Evolutionary conservation across 2,329 filamentous ascomycete species (phyloP).

Genomic region (Trichoderma atroviride): DNA sequence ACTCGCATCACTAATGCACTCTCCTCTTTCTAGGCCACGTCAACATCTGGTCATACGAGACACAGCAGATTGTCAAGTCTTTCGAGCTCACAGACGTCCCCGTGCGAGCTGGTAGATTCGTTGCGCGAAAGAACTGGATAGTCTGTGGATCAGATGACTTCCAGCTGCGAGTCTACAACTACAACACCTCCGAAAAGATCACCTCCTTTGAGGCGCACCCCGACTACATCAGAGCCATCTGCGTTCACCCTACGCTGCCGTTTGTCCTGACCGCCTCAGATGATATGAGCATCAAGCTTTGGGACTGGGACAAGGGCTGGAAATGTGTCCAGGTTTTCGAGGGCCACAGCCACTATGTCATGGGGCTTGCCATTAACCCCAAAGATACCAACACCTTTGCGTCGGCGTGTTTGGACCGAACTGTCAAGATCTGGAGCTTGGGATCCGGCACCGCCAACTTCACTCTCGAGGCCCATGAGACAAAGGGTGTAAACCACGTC

Average conservation of each 20-base stretch:
- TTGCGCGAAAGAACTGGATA: conserved; percentile 99
- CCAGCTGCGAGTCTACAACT: conserved; percentile 88
- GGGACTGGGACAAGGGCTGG: conserved; percentile 99
- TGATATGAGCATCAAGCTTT: conserved; percentile 98
- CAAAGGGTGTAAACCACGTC: conserved; percentile 96
- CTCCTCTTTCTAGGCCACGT: conserved; percentile 73
- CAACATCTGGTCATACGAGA: conserved; percentile 99
- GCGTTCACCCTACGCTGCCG: conserved; percentile 90
- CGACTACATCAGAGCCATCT: conserved; percentile 97
- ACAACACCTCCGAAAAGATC: conserved; percentile 99
- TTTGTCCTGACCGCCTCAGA: conserved; percentile 95
- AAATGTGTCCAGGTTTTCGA: conserved; percentile 97
- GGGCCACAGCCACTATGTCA: conserved; percentile 94
- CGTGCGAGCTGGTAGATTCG: conserved; percentile 92
- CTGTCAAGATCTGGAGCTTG: conserved; percentile 97
- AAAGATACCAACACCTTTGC: conserved; percentile 94
- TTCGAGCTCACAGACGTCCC: conserved; percentile 99
- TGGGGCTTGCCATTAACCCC: conserved; percentile 95
- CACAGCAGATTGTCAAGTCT: conserved; percentile 95
- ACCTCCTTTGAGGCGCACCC: conserved; percentile 96
- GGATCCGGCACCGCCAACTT: conserved; percentile 94
- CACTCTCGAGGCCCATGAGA: conserved; percentile 94
- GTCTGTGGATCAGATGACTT: conserved; percentile 96
- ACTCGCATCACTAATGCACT: conserved; percentile 7
- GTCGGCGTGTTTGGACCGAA: conserved; percentile 92